Evolutionary conservation across 495 filamentous ascomycete genomes (phyloP).

Genomic region (Gamarada debralockiae): DNA sequence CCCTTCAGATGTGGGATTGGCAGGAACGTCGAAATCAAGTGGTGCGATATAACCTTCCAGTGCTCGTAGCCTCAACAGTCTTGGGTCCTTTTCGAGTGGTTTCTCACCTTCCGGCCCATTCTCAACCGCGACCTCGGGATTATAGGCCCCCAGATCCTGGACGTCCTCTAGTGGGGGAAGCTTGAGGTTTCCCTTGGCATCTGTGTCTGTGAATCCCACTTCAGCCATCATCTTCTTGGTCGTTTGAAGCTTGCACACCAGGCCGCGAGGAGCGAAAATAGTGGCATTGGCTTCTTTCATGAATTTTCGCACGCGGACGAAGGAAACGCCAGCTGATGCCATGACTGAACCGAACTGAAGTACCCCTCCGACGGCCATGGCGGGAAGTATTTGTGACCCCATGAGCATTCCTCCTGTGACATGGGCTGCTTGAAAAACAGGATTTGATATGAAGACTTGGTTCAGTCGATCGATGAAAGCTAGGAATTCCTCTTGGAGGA

Average conservation of each 20-base stretch:
- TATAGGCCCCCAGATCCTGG: background rate
- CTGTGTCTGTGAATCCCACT: background rate
- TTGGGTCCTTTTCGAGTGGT: slow-evolving; percentile 6
- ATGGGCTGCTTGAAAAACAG: slow-evolving; percentile 10
- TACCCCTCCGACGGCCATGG: slow-evolving; percentile 8
- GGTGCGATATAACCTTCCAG: slow-evolving; percentile 10
- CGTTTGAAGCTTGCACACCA: background rate
- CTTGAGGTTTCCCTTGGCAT: slow-evolving; percentile 5
- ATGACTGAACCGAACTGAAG: slow-evolving; percentile 5
- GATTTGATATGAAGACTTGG: slow-evolving; percentile 5
- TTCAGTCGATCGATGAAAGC: slow-evolving; percentile 13
- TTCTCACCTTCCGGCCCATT: background rate
- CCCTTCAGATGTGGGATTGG: background rate
- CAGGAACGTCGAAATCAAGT: slow-evolving; percentile 1
- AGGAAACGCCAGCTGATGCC: slow-evolving; percentile 1
- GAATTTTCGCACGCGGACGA: slow-evolving; percentile 6
- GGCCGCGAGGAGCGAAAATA: slow-evolving; percentile 5
- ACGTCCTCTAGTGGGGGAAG: slow-evolving; percentile 1
- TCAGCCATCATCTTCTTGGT: slow-evolving; percentile 13
- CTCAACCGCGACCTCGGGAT: background rate
- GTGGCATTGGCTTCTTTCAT: slow-evolving; percentile 2
- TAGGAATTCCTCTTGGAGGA: slow-evolving; percentile 1
- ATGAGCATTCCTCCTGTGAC: slow-evolving; percentile 3
- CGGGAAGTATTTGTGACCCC: slow-evolving; percentile 6
- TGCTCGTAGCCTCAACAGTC: slow-evolving; percentile 2